Evolutionary conservation across 2,329 filamentous ascomycete species (phyloP).

Genomic region (Fusarium chaquense): DNA sequence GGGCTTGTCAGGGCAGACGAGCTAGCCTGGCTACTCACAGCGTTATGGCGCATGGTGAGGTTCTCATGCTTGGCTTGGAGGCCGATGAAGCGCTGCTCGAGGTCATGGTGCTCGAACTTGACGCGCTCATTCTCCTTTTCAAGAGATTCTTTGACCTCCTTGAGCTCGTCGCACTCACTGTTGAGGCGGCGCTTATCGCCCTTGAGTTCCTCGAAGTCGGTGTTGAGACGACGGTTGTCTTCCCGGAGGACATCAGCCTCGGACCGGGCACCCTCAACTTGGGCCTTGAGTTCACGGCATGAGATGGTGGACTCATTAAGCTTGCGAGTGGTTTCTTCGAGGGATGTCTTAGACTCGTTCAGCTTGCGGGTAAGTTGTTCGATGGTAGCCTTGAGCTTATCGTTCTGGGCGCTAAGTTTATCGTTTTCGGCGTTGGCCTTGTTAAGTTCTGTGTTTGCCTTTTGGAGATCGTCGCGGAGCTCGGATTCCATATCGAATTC

Average conservation of each 20-base stretch:
- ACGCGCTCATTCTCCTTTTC: slow-evolving; percentile 46
- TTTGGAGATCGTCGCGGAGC: slow-evolving; percentile 47
- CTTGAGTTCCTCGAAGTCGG: slow-evolving; percentile 44
- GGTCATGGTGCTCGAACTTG: slow-evolving; percentile 48
- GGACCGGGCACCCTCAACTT: slow-evolving; percentile 44
- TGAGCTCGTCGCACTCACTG: slow-evolving; percentile 45
- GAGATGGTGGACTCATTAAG: slow-evolving; percentile 37
- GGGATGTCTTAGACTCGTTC: slow-evolving; percentile 43
- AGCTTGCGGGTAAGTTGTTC: slow-evolving; percentile 50
- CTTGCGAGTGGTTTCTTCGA: slow-evolving; percentile 37
- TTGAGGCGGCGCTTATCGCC: slow-evolving; percentile 47
- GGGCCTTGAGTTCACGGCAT: slow-evolving; percentile 45
- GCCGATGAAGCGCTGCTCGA: slow-evolving; percentile 45
- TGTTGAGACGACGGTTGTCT: slow-evolving; percentile 46
- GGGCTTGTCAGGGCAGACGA: slow-evolving; percentile 45
- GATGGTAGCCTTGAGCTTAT: slow-evolving; percentile 47
- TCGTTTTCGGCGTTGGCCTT: slow-evolving; percentile 47
- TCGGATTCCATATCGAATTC: slow-evolving; percentile 42
- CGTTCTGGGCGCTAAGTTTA: slow-evolving; percentile 47
- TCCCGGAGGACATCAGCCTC: slow-evolving; percentile 46
- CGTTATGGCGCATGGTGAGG: slow-evolving; percentile 48
- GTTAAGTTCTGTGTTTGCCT: slow-evolving; percentile 47
- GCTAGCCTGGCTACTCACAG: slow-evolving; percentile 41
- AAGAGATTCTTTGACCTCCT: slow-evolving; percentile 38
- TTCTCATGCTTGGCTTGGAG: slow-evolving; percentile 50